Evolutionary conservation across 1,139 yeast species (phyloP).

Genomic region (Candida sanyaensis): DNA sequence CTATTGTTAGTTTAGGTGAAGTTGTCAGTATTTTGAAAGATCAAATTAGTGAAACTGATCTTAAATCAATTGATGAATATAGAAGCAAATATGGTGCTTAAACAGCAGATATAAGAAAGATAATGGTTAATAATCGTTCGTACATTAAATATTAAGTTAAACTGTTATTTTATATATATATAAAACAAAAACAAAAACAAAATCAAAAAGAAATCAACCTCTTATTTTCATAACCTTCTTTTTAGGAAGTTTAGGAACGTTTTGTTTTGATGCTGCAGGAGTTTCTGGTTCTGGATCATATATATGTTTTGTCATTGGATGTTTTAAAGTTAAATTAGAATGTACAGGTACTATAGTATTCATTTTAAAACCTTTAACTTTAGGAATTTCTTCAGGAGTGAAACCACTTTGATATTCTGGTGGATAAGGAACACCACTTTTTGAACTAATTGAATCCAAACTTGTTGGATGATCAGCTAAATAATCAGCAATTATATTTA

Average conservation of each 20-base stretch:
- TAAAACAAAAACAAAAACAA: background rate
- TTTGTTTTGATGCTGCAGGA: conserved; percentile 32
- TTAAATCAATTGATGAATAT: conserved; percentile 59
- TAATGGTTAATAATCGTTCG: background rate
- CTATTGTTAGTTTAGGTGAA: conserved; percentile 77
- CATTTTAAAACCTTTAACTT: conserved; percentile 82
- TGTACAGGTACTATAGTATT: conserved; percentile 85
- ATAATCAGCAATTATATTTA: conserved; percentile 62
- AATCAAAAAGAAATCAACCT: conserved; percentile 24
- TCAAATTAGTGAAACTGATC: conserved; percentile 55
- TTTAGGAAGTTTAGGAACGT: conserved; percentile 52
- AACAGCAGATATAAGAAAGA: background rate
- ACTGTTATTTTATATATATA: background rate
- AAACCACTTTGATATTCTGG: conserved; percentile 54
- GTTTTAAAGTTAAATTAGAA: conserved; percentile 76
- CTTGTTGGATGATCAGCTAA: conserved; percentile 73
- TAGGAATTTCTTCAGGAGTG: conserved; percentile 66
- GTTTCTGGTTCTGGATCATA: conserved; percentile 58
- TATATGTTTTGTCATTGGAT: conserved; percentile 76
- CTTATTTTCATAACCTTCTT: conserved; percentile 53
- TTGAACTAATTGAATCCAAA: conserved; percentile 55
- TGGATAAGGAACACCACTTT: conserved; percentile 58
- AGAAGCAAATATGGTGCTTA: conserved; percentile 52
- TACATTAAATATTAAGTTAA: conserved; percentile 3
- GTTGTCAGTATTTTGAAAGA: conserved; percentile 63